Evolutionary conservation across 2,329 filamentous ascomycete species (phyloP), one percentile per base, ranked within the genome.

Genomic region (Dactylellina sp.): DNA sequence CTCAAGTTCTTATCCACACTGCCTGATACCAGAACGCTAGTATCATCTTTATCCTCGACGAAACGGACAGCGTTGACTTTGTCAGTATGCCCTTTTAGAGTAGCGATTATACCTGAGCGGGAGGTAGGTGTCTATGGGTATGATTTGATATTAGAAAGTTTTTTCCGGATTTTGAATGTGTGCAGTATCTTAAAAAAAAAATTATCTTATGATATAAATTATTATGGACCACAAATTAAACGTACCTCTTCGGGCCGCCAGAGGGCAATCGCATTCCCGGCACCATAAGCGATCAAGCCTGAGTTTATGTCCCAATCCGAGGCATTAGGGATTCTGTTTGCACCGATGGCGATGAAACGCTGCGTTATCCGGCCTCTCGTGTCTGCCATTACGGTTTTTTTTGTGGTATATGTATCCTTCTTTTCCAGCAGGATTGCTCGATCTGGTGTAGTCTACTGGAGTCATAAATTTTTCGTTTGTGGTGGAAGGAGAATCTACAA

Each of bases 281-380:
- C 90, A 32, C 95, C 95, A 83, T 92, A 99, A 28, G 93, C 95
- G 61, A 99, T 84, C 47, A 93, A 80, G 7, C 90, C 91, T 18
- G 84, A 83, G 14, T 75, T 76, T 18, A 82, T 80, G 79, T 91
- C 88, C 95, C 95, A 99, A 82, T 98, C 94, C 25, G 94, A 93
- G 25, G 92, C 91, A 14, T 90, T 89, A 16, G 94, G 91, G 79
- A 98, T 92, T 78, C 94, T 87, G 81, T 98, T 99, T 50, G 92
- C 94, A 74, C 95, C 95, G 75, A 89, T 88, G 50, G 92, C 89
- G 77, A 95, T 84, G 78, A 78, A 77, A 0, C 44, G 35, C 25
- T 53, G 59, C n/a, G 40, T 59, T 66, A 65, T 76, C 57, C 70
- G 62, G 14, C 70, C 70, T 55, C 49, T 61, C 4, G 61, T 74